These are phyloP conservation scores for Phytophthora fragariae DNA, from an alignment of 352 stramenopile genomes.

Conservation along the genomic window DNA sequence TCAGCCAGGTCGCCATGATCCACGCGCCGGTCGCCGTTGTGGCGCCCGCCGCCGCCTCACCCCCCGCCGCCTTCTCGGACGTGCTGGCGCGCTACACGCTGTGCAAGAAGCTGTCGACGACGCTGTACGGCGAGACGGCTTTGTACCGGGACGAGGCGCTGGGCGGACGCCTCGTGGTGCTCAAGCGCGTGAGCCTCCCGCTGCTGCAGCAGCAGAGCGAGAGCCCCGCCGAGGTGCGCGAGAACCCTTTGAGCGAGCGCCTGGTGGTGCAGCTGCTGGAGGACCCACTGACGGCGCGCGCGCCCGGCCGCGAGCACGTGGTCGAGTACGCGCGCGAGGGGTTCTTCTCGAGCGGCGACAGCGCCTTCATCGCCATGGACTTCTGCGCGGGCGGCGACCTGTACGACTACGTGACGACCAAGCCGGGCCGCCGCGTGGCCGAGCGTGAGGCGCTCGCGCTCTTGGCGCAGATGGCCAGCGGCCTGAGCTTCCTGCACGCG, in stretches of 20 bases:
- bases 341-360: conserved; percentile 54
- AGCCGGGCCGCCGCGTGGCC: conserved; percentile 37
- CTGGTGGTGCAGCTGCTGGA: conserved; percentile 58
- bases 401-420: conserved; percentile 52
- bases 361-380: conserved; percentile 68
- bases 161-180: conserved; percentile 51
- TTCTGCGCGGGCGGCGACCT: conserved; percentile 72
- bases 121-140: conserved; percentile 64
- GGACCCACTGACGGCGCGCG: conserved; percentile 22
- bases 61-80: conserved; percentile 14
- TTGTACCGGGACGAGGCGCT: conserved; percentile 50
- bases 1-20: conserved; percentile 24
- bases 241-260: conserved; percentile 57
- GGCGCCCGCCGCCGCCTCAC: not conserved
- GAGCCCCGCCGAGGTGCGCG: conserved; percentile 24
- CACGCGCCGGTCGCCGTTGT: conserved; percentile 30
- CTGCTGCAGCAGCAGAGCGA: conserved; percentile 45
- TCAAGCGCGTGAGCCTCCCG: conserved; percentile 60
- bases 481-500: conserved; percentile 55
- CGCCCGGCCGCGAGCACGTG: conserved; percentile 46
- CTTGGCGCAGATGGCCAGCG: conserved; percentile 48
- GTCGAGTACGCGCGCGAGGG: conserved; percentile 46
- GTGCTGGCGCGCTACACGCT: conserved; percentile 43
- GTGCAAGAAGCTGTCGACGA: conserved; percentile 49
- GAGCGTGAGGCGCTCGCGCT: conserved; percentile 49